A percentile compares a stretch with the other conserved stretches of the same genome.
These are phyloP conservation scores for Camelina sativa DNA, from an alignment of 345 rosid genomes.

Conservation along the genomic window DNA sequence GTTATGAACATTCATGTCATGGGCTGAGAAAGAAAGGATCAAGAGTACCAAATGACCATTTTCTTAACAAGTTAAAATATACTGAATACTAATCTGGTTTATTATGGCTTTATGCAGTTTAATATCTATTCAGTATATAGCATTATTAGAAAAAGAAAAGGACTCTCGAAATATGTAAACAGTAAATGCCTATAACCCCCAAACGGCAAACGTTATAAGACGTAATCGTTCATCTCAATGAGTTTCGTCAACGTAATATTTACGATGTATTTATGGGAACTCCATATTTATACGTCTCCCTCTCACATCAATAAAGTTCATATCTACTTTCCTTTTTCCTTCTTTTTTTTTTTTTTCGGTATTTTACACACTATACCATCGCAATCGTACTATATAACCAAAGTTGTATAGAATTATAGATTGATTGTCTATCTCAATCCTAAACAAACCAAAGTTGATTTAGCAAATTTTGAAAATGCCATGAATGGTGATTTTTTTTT, in stretches of 20 bases:
- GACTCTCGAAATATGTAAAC: neutral
- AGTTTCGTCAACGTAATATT: slow-evolving; percentile 30
- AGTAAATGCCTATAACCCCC: neutral
- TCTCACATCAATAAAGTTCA: neutral
- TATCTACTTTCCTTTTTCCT: neutral
- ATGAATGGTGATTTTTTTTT: slow-evolving; percentile 6
- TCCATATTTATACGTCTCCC: slow-evolving; percentile 29
- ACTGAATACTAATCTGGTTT: too few relatives aligned
- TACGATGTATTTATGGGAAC: slow-evolving; percentile 18
- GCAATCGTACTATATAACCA: too few relatives aligned
- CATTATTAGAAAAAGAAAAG: neutral
- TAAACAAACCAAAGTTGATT: neutral
- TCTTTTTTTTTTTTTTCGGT: neutral
- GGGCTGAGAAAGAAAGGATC: neutral
- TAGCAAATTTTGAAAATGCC: neutral
- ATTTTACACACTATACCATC: neutral
- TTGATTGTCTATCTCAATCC: neutral
- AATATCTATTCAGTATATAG: neutral
- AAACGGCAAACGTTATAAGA: slow-evolving; percentile 11
- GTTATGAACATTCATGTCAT: neutral
- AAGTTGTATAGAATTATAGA: too few relatives aligned
- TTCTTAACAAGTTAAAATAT: neutral
- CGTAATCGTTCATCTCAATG: slow-evolving; percentile 3
- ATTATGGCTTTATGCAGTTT: too few relatives aligned
- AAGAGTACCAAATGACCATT: neutral